Base-by-base conservation (phyloP, 1,139 yeast genomes). In the Suhomyces terraborum region DNA sequence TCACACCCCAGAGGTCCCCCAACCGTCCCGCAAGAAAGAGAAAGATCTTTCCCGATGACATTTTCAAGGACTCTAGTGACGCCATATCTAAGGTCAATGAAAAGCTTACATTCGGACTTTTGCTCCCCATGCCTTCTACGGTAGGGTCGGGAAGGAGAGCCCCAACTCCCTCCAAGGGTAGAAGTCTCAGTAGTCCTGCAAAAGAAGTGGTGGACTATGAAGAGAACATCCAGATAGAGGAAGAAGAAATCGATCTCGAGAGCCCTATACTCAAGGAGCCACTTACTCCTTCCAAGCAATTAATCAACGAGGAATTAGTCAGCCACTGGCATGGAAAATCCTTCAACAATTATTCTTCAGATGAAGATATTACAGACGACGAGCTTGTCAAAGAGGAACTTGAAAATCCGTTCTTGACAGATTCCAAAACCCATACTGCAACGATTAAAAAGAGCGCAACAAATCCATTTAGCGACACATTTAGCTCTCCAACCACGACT, bases 101-200 rank as follows among this genome's bases (percentile, higher is more conserved):
- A 13, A 35, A 39, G 27, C 43, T 47, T 27, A 42, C 63, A 20
- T 61, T 66, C 46, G 68, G 69, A 4, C 50, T 61, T 26, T 53
- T 70, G 27, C 55, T 70, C 36, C 76, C 77, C 2, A 61, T 67
- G n/a, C 75, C 73, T 3, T 66, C 74, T 1, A 67, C 70, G 0
- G 61, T 69, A 5, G 76, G 76, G 1, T 52, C 69, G 1, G 76
- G 76, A 1, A 56, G 76, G 40, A 56, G 50, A 37, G 35, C 43
- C 4, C 44, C 40, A 17, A 4, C 35, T 8, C 19, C 42, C 2
- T 18, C 19, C 6, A 41, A 41, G 16, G 38, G 38, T 4, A 17
- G 30, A 17, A 7, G 41, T 17, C 14, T 29, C 10, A 12, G 12
- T 23, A 33, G 45, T 22, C 47, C 47, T 2, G 9, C 17, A 4